Evolutionary conservation across 2,329 filamentous ascomycete genomes (phyloP).

Genomic region (Fusarium incarnatum): DNA sequence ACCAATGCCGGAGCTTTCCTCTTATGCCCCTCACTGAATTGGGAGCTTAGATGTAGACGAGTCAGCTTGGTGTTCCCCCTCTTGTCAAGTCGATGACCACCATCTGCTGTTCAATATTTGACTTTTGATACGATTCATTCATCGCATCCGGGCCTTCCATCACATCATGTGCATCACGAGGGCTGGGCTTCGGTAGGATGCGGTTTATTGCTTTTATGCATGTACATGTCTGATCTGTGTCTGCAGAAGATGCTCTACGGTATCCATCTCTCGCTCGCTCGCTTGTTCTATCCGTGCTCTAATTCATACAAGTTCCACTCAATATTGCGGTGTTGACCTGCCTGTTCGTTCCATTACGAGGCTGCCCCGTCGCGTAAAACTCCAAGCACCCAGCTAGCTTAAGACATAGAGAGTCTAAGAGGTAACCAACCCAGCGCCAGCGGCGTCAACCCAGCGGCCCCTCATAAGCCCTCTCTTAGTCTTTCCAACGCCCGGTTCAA

Average conservation of each 20-base stretch:
- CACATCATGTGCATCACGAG: slow-evolving; percentile 10
- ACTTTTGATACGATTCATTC: slow-evolving; percentile 22
- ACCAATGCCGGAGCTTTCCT: slow-evolving; percentile 26
- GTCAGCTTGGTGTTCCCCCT: slow-evolving; percentile 22
- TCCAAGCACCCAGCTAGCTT: slow-evolving; percentile 10
- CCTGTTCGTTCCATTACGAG: slow-evolving; percentile 35
- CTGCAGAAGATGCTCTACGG: neutral
- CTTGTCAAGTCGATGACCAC: slow-evolving; percentile 36
- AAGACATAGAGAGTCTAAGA: neutral
- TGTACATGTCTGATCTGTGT: neutral
- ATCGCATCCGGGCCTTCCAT: slow-evolving; percentile 1
- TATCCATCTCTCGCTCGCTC: neutral
- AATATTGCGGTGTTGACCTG: slow-evolving; percentile 28
- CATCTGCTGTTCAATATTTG: slow-evolving; percentile 17
- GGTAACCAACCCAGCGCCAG: slow-evolving; percentile 18
- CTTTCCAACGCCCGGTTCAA: slow-evolving; percentile 20
- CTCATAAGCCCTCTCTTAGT: slow-evolving; percentile 11
- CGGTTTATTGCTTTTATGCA: slow-evolving; percentile 1
- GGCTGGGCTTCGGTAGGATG: neutral
- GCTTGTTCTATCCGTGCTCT: slow-evolving; percentile 14
- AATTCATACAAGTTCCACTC: slow-evolving; percentile 22
- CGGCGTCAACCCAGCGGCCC: slow-evolving; percentile 26
- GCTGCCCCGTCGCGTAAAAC: slow-evolving; percentile 34
- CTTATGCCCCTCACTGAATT: slow-evolving; percentile 8
- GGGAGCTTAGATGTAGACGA: slow-evolving; percentile 19